Conservation (phyloP, 306 rosid genomes). For the Medicago ruthenica region DNA sequence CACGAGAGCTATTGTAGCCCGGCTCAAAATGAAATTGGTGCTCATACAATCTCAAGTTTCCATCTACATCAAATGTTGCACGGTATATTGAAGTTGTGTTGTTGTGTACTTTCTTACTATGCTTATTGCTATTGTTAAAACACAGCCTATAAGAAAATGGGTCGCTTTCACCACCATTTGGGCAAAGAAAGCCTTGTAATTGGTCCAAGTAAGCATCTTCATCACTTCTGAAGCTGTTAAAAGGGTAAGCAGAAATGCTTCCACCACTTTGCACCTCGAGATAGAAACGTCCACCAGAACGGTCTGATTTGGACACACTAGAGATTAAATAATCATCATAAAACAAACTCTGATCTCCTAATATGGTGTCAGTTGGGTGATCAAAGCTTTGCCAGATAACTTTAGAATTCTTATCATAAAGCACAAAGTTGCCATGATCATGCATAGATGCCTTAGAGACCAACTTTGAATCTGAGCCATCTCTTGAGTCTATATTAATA, state of each 20-base stretch:
- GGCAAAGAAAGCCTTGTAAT: constrained; percentile 21
- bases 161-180: not conserved
- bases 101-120: not conserved
- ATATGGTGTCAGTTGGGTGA: constrained; percentile 44
- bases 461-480: not conserved
- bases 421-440: constrained; percentile 53
- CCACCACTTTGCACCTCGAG: accelerated
- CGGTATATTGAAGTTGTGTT: constrained; percentile 39
- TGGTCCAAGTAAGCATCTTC: not conserved
- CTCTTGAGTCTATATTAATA: not conserved
- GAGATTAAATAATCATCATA: accelerated
- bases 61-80: constrained; percentile 44
- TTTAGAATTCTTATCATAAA: not conserved
- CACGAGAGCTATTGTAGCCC: not conserved
- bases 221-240: accelerated
- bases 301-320: constrained; percentile 32
- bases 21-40: constrained; percentile 41
- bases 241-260: constrained; percentile 35
- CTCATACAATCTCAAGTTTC: constrained; percentile 45
- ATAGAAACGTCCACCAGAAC: constrained; percentile 34
- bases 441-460: constrained; percentile 37
- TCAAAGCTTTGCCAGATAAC: constrained; percentile 47
- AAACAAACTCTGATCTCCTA: constrained; percentile 44
- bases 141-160: accelerated
- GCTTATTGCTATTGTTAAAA: not conserved